Base-by-base conservation (phyloP, 2,329 filamentous ascomycete species). In the Drechslerella dactyloides region DNA sequence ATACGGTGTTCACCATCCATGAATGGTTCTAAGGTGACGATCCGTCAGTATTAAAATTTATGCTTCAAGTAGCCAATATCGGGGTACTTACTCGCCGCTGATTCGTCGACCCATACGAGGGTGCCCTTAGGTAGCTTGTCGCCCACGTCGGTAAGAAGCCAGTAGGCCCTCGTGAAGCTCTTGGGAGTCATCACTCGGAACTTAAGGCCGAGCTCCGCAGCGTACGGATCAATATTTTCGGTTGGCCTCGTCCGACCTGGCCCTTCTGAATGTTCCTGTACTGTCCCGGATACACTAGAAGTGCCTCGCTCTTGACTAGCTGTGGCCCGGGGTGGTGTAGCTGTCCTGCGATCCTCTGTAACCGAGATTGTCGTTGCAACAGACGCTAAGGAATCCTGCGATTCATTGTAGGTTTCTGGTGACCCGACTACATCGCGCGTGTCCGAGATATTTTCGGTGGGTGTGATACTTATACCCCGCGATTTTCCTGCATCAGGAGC, bases 31-130 rank as follows among this genome's bases (percentile, higher is more conserved):
- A 62, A 27, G 21, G 23, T 27, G 15, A 21, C n/a, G 4, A 37
- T 5, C 8, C 15, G 23, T 62, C 54, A 63, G 57, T n/a, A 30
- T 40, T 46, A 13, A 33, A 46, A 5, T 5, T 19, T 1, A 17
- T 42, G 8, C 6, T 7, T 27, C 15, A n/a, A n/a, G n/a, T 51
- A 13, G 5, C 27, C 23, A 23, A 19, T 6, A 27, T 10, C 19
- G 17, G 4, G 21, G 4, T 17, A 60, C 68, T 52, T 61, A 72
- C 68, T 72, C 15, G 68, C 55, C 24, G 23, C 60, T 10, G 68
- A 64, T 44, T 65, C 68, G 19, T 72, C 44, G 6, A 64, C 54
- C 68, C 68, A 72, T 8, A 72, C 68, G 52, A 72, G 55, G n/a
- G 68, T 65, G 5, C 68, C 68, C 1, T 21, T 27, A n/a, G 51